Evolutionary conservation across 2,329 filamentous ascomycete species (phyloP).

Genomic region (Spiromastix sp.): DNA sequence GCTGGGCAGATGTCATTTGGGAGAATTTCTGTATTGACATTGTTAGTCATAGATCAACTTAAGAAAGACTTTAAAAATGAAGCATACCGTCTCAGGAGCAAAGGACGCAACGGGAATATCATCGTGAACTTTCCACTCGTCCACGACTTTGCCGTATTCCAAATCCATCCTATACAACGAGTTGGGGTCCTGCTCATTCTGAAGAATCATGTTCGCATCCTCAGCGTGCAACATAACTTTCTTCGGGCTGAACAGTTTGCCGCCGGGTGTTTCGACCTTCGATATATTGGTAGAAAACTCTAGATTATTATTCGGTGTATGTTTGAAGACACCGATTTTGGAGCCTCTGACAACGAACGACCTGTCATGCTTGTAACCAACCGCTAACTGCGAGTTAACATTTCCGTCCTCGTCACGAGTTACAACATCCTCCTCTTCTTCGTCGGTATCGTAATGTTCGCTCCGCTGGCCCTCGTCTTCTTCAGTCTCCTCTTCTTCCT

Average conservation of each 20-base stretch:
- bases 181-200: conserved; percentile 73
- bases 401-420: conserved; percentile 64
- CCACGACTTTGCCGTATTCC: conserved; percentile 93
- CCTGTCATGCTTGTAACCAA: conserved; percentile 92
- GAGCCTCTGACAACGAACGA: conserved; percentile 95
- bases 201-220: conserved; percentile 80
- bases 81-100: conserved; percentile 63
- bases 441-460: conserved; percentile 64
- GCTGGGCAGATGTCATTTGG: conserved; percentile 91
- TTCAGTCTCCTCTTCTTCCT: conserved; percentile 53
- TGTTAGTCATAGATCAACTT: conserved; percentile 17
- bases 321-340: conserved; percentile 98
- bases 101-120: conserved; percentile 89
- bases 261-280: conserved; percentile 80
- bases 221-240: conserved; percentile 95
- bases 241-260: conserved; percentile 82
- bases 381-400: conserved; percentile 85
- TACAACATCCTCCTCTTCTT: conserved; percentile 68
- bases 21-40: conserved; percentile 74
- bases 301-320: conserved; percentile 81
- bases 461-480: conserved; percentile 56
- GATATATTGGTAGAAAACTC: conserved; percentile 97
- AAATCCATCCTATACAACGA: conserved; percentile 95
- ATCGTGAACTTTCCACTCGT: conserved; percentile 97
- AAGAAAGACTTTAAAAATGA: neutral